Evolutionary conservation across 257 asterid species (phyloP), one percentile per base, ranked within the genome.

Genomic region (Haberlea rhodopensis): DNA sequence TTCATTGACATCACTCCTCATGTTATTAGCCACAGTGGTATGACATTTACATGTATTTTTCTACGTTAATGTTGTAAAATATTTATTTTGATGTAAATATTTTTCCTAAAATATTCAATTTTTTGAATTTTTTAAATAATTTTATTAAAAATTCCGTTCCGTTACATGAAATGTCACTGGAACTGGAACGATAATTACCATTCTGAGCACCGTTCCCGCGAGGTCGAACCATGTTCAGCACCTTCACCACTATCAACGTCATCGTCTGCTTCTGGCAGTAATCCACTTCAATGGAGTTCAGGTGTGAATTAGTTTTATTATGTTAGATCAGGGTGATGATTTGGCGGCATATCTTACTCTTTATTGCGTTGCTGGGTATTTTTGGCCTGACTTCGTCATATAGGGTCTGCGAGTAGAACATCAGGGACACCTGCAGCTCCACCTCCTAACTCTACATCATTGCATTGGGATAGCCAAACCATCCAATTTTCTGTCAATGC

Each of bases 401-500:
- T 67, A 89, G 97, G 96, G 53, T 73, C 97, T 53, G 73, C 90
- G 63, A 75, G 74, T 71, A 84, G 97, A 79, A 74, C 96, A 31
- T 60, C 94, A 6, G 95, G 87, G 66, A 55, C 89, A 56, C 74
- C 94, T 21, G 34, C 87, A 51, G 66, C 82, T 48, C 73, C 92
- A 66, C 81, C 94, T 74, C 72, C 87, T 6, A 76, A 66, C 71
- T 55, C 97, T 53, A 61, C n/a, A n/a, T n/a, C 81, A 19, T 72
- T 89, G 77, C 88, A 76, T 49, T 87, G 91, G 95, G 88, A 92
- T 79, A 77, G 55, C 29, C 88, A 80, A 54, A 89, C 96, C 57
- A 79, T 89, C 57, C 97, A 76, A 55, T 89, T 92, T 78, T 84
- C 97, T 24, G 95, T 89, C 76, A 87, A 89, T 76, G 96, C 99